These are phyloP conservation scores for Pochonia chlamydosporia DNA, from an alignment of 2,329 filamentous ascomycete genomes.

Conservation along the genomic window DNA sequence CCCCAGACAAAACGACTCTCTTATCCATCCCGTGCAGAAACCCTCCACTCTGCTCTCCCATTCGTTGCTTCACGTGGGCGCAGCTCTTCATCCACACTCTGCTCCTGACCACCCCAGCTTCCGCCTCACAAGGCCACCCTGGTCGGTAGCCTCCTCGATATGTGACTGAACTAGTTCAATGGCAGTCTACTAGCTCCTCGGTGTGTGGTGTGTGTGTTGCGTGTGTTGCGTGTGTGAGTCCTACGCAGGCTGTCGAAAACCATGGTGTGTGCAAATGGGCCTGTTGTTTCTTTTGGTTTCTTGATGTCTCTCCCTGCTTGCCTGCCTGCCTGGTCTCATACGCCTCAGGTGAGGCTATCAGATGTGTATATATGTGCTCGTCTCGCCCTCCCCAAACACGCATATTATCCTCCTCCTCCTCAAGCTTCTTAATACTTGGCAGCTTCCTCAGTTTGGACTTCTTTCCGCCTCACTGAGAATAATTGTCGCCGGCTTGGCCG, in stretches of 20 bases:
- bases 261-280: too few relatives aligned
- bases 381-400: not conserved
- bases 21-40: not conserved
- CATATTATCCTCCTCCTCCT: not conserved
- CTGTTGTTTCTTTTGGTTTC: too few relatives aligned
- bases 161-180: slow-evolving; percentile 1
- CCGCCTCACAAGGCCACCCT: slow-evolving; percentile 4
- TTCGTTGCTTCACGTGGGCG: slow-evolving; percentile 9
- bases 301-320: not conserved
- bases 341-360: not conserved
- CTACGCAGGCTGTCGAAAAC: too few relatives aligned
- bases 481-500: slow-evolving; percentile 5
- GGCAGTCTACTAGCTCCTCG: not conserved
- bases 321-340: not conserved
- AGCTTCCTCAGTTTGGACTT: slow-evolving; percentile 3
- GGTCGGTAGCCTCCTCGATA: slow-evolving; percentile 1
- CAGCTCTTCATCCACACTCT: not conserved
- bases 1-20: too few relatives aligned
- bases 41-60: not conserved
- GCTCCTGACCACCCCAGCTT: slow-evolving; percentile 7
- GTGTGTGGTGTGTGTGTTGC: not conserved
- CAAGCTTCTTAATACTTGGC: not conserved
- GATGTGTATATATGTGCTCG: slow-evolving; percentile 3
- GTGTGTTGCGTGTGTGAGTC: not conserved
- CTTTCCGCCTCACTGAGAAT: not conserved